These are phyloP conservation scores for Epichloe amarillans DNA, from an alignment of 2,329 filamentous ascomycete species.

Conservation along the genomic window DNA sequence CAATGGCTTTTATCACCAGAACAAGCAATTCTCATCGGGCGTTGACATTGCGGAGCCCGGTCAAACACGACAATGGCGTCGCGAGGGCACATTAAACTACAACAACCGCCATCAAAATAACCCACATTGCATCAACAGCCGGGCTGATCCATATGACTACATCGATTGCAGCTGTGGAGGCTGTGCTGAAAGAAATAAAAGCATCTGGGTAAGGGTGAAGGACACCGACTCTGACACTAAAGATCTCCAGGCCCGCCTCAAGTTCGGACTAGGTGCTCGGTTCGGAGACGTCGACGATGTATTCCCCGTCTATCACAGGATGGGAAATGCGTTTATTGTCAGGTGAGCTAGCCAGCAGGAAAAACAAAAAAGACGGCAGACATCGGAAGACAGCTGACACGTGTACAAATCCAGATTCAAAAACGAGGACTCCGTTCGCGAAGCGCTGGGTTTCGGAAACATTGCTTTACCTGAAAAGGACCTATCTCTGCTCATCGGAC, in stretches of 20 bases:
- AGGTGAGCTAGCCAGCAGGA: slow-evolving; percentile 12
- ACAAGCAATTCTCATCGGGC: background rate
- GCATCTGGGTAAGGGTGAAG: slow-evolving; percentile 15
- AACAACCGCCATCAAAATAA: background rate
- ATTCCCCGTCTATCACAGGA: slow-evolving; percentile 3
- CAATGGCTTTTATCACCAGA: background rate
- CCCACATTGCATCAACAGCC: slow-evolving; percentile 10
- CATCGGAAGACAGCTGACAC: background rate
- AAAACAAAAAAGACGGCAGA: background rate
- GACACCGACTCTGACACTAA: slow-evolving; percentile 2
- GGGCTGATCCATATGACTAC: slow-evolving; percentile 11
- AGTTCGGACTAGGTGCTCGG: slow-evolving; percentile 13
- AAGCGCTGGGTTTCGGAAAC: slow-evolving; percentile 13
- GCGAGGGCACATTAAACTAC: background rate
- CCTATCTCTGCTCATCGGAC: slow-evolving; percentile 14
- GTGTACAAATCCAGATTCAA: slow-evolving; percentile 12
- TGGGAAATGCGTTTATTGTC: slow-evolving; percentile 13
- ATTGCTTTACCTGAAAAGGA: slow-evolving; percentile 14
- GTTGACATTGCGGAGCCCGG: background rate
- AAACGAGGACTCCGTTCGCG: slow-evolving; percentile 13
- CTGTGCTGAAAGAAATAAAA: slow-evolving; percentile 19
- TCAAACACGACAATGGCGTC: background rate
- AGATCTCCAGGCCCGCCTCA: slow-evolving; percentile 18
- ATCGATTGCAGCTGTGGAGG: slow-evolving; percentile 16
- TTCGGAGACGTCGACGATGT: slow-evolving; percentile 21